phyloP scores from a whole-genome alignment of 2,329 filamentous ascomycete genomes.

The Chaetomium olivaceum region DNA sequence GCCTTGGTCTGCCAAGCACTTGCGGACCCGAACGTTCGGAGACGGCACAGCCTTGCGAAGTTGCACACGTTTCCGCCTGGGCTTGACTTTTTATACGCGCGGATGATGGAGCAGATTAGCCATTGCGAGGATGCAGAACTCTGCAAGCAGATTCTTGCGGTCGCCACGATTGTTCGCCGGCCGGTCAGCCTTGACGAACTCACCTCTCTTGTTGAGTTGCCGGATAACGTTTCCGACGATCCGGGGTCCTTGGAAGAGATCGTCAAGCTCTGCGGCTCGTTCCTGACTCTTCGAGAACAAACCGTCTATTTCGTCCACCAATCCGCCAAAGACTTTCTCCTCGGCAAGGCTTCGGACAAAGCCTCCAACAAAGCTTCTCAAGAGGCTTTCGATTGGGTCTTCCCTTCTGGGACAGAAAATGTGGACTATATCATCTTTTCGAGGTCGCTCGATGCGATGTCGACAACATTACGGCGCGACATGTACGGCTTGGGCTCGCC shows the following conservation, averaged over 20 bases:
- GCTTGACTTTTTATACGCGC: constrained; percentile 22
- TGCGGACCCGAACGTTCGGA: constrained; percentile 21
- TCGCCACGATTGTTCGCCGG: constrained; percentile 17
- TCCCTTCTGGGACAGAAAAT: constrained; percentile 21
- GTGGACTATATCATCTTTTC: constrained; percentile 23
- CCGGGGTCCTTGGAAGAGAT: constrained; percentile 12
- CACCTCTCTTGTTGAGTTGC: constrained; percentile 14
- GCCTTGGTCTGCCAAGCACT: constrained; percentile 31
- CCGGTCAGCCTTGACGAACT: constrained; percentile 23
- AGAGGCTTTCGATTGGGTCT: constrained; percentile 9
- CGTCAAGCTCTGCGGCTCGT: constrained; percentile 23
- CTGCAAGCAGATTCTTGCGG: constrained; percentile 23
- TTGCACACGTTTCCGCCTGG: constrained; percentile 23
- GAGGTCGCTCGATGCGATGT: constrained; percentile 23
- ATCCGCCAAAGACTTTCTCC: constrained; percentile 27
- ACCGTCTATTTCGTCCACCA: constrained; percentile 23
- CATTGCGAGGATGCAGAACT: constrained; percentile 12
- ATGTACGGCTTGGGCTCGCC: constrained; percentile 21
- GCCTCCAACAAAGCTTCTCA: background rate
- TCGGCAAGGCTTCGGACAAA: constrained; percentile 8
- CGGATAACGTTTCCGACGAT: background rate
- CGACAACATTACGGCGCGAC: constrained; percentile 31
- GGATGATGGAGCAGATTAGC: constrained; percentile 21
- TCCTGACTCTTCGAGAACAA: constrained; percentile 21
- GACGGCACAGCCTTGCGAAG: constrained; percentile 21